phyloP scores from a whole-genome alignment of 1,284 basidiomycete species.

The Wolfiporia cocos region DNA sequence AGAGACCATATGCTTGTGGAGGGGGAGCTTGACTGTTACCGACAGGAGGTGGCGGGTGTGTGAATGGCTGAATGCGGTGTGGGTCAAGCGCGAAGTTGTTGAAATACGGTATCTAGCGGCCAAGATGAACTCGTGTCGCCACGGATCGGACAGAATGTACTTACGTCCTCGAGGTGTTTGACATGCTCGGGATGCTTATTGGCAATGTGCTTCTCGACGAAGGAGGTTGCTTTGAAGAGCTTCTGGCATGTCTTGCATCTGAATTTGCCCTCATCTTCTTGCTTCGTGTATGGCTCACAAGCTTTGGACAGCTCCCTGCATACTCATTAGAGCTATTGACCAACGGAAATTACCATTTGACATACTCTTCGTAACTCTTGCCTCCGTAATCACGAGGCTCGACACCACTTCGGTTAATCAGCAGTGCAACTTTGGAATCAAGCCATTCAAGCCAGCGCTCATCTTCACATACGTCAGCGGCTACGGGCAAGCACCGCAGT shows the following conservation, averaged over 20 bases:
- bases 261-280: conserved; percentile 94
- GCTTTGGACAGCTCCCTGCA: conserved; percentile 74
- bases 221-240: conserved; percentile 91
- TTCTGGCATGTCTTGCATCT: conserved; percentile 93
- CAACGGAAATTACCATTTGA: conserved; percentile 11
- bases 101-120: conserved; percentile 83
- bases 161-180: conserved; percentile 71
- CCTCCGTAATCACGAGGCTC: conserved; percentile 86
- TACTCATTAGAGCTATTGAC: conserved; percentile 7
- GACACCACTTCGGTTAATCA: conserved; percentile 70
- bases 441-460: conserved; percentile 85
- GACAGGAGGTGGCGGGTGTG: conserved; percentile 60
- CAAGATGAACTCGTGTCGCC: too few species aligned
- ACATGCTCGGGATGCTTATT: conserved; percentile 85
- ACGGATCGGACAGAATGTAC: too few species aligned
- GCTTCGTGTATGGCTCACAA: conserved; percentile 77
- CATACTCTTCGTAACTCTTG: conserved; percentile 84
- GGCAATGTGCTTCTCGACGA: conserved; percentile 91
- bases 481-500: not conserved
- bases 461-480: too few species aligned
- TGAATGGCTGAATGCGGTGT: conserved; percentile 82
- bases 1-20: conserved; percentile 75
- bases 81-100: conserved; percentile 94
- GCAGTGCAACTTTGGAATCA: conserved; percentile 75
- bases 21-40: conserved; percentile 65